Evolutionary conservation across 306 rosid species (phyloP).

Genomic region (Clitoria ternatea): DNA sequence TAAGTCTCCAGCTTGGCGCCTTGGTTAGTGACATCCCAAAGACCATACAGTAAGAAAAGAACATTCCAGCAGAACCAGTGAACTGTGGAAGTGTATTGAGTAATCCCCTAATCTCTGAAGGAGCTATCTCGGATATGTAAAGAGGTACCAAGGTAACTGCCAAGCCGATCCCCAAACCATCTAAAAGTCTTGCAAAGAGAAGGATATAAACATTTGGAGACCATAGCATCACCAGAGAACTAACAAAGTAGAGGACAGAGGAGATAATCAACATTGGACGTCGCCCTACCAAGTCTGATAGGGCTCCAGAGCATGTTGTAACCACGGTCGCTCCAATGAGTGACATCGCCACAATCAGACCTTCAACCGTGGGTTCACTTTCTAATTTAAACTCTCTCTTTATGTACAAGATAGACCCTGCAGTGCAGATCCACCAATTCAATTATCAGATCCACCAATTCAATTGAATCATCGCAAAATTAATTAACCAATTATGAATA

Average conservation of each 20-base stretch:
- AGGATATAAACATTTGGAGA: constrained; percentile 90
- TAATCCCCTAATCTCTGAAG: constrained; percentile 87
- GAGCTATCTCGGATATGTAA: constrained; percentile 95
- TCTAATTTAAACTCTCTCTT: constrained; percentile 73
- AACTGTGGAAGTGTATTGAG: constrained; percentile 93
- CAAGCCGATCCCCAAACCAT: constrained; percentile 87
- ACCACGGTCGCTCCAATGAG: constrained; percentile 89
- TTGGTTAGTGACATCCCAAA: constrained; percentile 78
- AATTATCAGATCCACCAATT: no score
- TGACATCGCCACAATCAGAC: constrained; percentile 89
- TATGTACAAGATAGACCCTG: constrained; percentile 84
- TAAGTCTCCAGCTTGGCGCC: constrained; percentile 81
- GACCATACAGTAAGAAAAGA: constrained; percentile 88
- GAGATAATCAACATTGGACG: constrained; percentile 84
- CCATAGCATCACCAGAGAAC: constrained; percentile 92
- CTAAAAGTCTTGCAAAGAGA: constrained; percentile 79
- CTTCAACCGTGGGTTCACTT: constrained; percentile 78
- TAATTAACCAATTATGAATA: not conserved
- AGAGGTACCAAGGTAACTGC: constrained; percentile 83
- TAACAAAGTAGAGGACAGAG: constrained; percentile 66
- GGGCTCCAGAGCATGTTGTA: constrained; percentile 80
- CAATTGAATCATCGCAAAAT: not conserved
- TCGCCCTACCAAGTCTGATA: constrained; percentile 82
- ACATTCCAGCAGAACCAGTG: constrained; percentile 92
- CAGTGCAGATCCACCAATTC: no score